phyloP scores from a whole-genome alignment of 2,329 filamentous ascomycete species.

The Xylaria sp. region DNA sequence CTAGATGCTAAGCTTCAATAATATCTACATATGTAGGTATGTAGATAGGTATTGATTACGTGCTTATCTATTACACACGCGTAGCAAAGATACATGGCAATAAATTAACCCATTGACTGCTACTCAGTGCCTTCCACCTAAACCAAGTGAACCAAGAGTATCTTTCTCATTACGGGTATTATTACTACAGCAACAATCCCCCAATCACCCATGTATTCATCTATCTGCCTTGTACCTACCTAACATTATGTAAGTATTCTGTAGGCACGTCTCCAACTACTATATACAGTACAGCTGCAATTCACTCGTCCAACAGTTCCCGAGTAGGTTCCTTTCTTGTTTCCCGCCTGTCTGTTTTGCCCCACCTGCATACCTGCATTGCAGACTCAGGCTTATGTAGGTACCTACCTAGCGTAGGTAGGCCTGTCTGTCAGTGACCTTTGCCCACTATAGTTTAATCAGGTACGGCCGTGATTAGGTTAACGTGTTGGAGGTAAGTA shows the following conservation, averaged over 20 bases:
- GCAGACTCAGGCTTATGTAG: constrained; percentile 2
- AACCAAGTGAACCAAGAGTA: too few relatives aligned
- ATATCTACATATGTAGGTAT: neutral
- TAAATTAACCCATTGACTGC: too few relatives aligned
- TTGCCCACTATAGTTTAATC: neutral
- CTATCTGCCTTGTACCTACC: too few relatives aligned
- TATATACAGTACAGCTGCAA: neutral
- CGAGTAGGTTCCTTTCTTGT: neutral
- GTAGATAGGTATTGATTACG: neutral
- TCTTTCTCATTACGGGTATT: too few relatives aligned
- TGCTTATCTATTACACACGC: neutral
- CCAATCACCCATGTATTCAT: constrained; percentile 5
- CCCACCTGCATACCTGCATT: constrained; percentile 6
- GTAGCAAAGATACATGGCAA: too few relatives aligned
- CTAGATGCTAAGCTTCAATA: too few relatives aligned
- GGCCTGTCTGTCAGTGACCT: neutral
- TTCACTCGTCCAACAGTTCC: neutral
- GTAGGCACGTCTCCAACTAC: constrained; percentile 6
- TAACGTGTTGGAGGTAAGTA: neutral
- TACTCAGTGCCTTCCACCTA: too few relatives aligned
- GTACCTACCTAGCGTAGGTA: neutral
- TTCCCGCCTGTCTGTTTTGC: constrained; percentile 11
- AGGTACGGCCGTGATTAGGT: neutral
- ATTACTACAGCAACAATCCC: constrained; percentile 28
- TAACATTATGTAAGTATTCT: too few relatives aligned